Evolutionary conservation across 2,329 filamentous ascomycete species (phyloP).

Genomic region (Fusarium clavum): DNA sequence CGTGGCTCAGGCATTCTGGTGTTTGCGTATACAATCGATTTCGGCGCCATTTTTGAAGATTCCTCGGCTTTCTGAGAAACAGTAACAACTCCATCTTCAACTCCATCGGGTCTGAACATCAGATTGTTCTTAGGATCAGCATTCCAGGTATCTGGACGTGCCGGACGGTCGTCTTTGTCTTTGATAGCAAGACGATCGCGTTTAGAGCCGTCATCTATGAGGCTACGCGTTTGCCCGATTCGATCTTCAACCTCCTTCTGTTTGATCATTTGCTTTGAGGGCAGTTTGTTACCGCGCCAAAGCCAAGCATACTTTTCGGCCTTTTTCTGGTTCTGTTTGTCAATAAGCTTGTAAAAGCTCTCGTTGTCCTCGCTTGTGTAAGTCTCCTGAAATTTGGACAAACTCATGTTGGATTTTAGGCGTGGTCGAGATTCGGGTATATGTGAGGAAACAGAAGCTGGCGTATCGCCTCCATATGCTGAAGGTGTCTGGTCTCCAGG

Average conservation of each 20-base stretch:
- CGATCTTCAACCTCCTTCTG: slow-evolving; percentile 71
- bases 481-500: slow-evolving; percentile 68
- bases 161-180: slow-evolving; percentile 77
- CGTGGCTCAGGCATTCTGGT: slow-evolving; percentile 76
- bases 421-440: slow-evolving; percentile 56
- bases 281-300: slow-evolving; percentile 88
- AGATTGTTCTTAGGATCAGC: slow-evolving; percentile 80
- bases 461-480: slow-evolving; percentile 79
- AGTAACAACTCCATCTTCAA: slow-evolving; percentile 71
- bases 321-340: slow-evolving; percentile 87
- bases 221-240: slow-evolving; percentile 58
- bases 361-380: slow-evolving; percentile 99
- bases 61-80: slow-evolving; percentile 75
- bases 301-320: slow-evolving; percentile 90
- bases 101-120: slow-evolving; percentile 83
- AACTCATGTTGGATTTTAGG: slow-evolving; percentile 81
- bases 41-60: slow-evolving; percentile 79
- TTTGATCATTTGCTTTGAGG: slow-evolving; percentile 79
- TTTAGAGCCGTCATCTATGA: slow-evolving; percentile 68
- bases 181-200: slow-evolving; percentile 71
- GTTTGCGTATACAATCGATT: slow-evolving; percentile 82
- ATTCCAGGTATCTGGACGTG: slow-evolving; percentile 82
- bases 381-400: slow-evolving; percentile 87
- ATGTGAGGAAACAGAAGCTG: slow-evolving; percentile 65
- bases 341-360: slow-evolving; percentile 91